Conservation (phyloP, 108 stramenopile genomes). For the Seminavis robusta region DNA sequence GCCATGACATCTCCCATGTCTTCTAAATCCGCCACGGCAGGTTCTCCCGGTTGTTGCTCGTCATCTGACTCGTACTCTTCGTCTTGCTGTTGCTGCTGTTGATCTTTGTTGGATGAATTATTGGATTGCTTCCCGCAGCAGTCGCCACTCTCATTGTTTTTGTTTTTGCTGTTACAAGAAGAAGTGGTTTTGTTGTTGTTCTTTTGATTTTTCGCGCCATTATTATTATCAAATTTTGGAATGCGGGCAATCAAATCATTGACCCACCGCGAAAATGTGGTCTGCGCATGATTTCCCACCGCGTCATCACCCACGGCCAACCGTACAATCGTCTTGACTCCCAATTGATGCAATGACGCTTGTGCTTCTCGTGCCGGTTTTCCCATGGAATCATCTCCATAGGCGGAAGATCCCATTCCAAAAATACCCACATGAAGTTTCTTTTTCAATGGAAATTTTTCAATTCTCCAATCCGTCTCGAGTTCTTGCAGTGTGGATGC, state of each 20-base stretch:
- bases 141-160: conserved; percentile 13
- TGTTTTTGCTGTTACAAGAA: conserved; percentile 6
- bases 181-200: conserved; percentile 1
- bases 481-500: conserved; percentile 58
- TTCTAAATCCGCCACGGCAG: conserved; percentile 87
- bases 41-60: conserved; percentile 38
- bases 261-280: conserved; percentile 44
- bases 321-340: conserved; percentile 48
- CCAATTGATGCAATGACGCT: conserved; percentile 44
- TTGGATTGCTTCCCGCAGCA: neutral
- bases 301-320: conserved; percentile 71
- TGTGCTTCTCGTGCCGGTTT: conserved; percentile 77
- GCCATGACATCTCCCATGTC: conserved; percentile 83
- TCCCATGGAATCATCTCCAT: conserved; percentile 74
- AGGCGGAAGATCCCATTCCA: conserved; percentile 86
- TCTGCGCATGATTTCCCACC: conserved; percentile 55
- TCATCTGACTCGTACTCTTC: conserved; percentile 56
- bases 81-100: conserved; percentile 8
- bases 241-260: conserved; percentile 25
- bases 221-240: neutral
- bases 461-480: conserved; percentile 80
- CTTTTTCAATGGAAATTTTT: conserved; percentile 58
- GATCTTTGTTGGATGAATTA: too few relatives aligned
- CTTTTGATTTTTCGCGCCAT: neutral
- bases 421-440: conserved; percentile 47